These are phyloP conservation scores for Marchantia polymorpha DNA, from an alignment of 225 moss, liverwort and hornwort species.

Conservation along the genomic window DNA sequence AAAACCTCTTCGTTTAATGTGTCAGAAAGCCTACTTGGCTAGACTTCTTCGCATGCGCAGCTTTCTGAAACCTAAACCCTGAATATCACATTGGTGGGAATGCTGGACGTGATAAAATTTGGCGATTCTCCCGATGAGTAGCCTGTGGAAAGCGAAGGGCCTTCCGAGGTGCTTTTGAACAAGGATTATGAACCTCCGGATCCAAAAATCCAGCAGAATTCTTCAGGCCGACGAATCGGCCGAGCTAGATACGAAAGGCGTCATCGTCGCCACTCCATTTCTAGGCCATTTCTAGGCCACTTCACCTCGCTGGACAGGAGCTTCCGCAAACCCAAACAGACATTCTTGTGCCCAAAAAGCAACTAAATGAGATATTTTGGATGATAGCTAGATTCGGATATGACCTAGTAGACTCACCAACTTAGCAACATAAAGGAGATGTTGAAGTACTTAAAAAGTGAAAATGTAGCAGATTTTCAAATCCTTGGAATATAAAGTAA, in stretches of 20 bases:
- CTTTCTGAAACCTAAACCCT: too few relatives aligned
- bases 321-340: neutral
- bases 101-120: slow-evolving; percentile 11
- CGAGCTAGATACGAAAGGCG: slow-evolving; percentile 11
- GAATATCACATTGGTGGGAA: slow-evolving; percentile 13
- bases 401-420: too few relatives aligned
- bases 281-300: slow-evolving; percentile 32
- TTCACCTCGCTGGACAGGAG: slow-evolving; percentile 28
- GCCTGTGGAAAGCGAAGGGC: neutral
- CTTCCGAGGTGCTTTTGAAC: slow-evolving; percentile 8
- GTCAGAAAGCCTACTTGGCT: too few relatives aligned
- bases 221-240: slow-evolving; percentile 25
- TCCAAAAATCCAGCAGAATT: slow-evolving; percentile 22
- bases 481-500: too few relatives aligned
- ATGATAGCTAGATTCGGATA: too few relatives aligned
- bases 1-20: too few relatives aligned
- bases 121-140: slow-evolving; percentile 8
- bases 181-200: neutral
- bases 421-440: too few relatives aligned
- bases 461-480: too few relatives aligned
- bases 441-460: too few relatives aligned
- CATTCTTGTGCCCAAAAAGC: too few relatives aligned
- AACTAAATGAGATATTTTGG: too few relatives aligned
- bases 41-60: too few relatives aligned
- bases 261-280: slow-evolving; percentile 32